Evolutionary conservation across 371 early-diverging fungal species (phyloP), one percentile per base, ranked within the genome.

Genomic region (Circinella minor): DNA sequence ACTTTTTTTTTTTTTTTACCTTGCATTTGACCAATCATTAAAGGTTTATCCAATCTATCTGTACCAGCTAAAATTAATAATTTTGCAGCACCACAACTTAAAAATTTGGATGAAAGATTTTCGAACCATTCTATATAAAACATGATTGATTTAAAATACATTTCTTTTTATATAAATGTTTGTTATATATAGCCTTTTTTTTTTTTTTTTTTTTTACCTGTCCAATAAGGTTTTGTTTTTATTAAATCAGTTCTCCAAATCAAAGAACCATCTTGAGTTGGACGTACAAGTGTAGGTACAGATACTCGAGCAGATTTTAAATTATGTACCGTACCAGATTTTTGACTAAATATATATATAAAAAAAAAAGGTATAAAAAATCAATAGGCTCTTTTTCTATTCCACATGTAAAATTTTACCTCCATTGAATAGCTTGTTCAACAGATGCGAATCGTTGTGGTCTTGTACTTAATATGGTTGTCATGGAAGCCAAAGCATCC

Each of bases 11-110:
- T 36, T 18, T 66, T 17, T 18, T 81, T 91, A 78, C 96, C 94
- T 81, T 98, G 98, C 97, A 98, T 98, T 77, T 97, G 96, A 0
- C 92, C 98, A 79, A 97, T 96, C 68, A 90, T 94, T 65, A 98
- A 84, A 14, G 92, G 83, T 69, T 93, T 96, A 73, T 98, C 98
- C 63, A 98, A 74, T 11, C 97, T 87, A 79, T 97, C 96, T 0
- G 97, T 74, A 73, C 85, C 93, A n/a, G 98, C 97, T 1, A 98
- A 76, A 3, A 97, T 77, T 18, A 98, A 79, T n/a, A 97, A 76
- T 54, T 94, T 93, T 17, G 92, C 93, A 11, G 91, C 85, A 36
- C 81, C 81, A 4, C 89, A 82, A 0, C 81, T 70, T 36, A 96
- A 75, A 74, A 97, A 98, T 65, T 94, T 93, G 34, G 81, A 74